Base-by-base conservation (phyloP, 208 protist species). In the Naegleria fowleri region DNA sequence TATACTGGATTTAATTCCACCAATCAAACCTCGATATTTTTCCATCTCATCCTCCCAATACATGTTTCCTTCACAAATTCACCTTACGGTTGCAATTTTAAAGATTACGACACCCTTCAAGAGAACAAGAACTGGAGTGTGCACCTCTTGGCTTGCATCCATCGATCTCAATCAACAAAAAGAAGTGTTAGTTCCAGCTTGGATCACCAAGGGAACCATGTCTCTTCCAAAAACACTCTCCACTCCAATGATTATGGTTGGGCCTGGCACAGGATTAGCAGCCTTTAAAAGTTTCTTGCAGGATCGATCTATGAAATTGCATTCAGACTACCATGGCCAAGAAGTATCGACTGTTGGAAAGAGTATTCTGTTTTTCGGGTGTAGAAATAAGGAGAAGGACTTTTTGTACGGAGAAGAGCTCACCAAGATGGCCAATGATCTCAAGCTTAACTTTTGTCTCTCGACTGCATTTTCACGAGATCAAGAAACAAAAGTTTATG, bases 401-500 rank as follows among this genome's bases (percentile, higher is more conserved):
- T 94, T 88, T 59, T 79, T 94, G 2, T 94, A 91, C 58, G 59
- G 22, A 4, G 25, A 55, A 29, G 93, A 94, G 41, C 92, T 91
- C 67, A 51, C 5, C 7, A 58, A 33, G 22, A 41, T 76, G 22
- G 84, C n/a, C 0, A 43, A 36, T 55, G 6, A 48, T 16, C 85
- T 29, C 39, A 1, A 9, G 2, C 58, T 94, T 9, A 16, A 5
- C 29, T 86, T 94, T 25, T 67, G 3, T 29, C 22, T 67, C 19
- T 15, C 87, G 0, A 59, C 76, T 7, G 92, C 93, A 3, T 94
- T 93, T 86, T 93, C 92, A 19, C 67, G 93, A 48, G 93, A 94
- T 85, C 91, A 93, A 79, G 40, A 55, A 11, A 11, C 86, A 11
- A 92, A 92, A 38, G 22, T 76, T 5, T 92, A 92, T 25, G 91